Evolutionary conservation across 495 filamentous ascomycete species (phyloP), one percentile per base, ranked within the genome.

Genomic region (Rhypophila decipiens): DNA sequence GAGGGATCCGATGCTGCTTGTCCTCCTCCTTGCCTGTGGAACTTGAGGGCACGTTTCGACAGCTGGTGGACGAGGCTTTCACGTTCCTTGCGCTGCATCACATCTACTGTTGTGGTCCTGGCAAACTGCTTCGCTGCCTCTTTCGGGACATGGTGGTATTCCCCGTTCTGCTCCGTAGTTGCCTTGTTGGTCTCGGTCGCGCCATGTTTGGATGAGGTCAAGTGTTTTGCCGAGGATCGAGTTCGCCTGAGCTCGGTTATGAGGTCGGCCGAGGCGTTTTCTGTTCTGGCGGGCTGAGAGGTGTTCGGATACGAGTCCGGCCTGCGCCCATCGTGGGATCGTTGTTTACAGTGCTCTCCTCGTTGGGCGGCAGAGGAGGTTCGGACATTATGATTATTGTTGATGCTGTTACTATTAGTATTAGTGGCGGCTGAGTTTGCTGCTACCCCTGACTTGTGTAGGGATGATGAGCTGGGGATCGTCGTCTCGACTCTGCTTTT

Each of bases 111-210:
- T 9, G 71, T 65, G 4, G 75, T 77, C 15, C 69, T 55, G 18
- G 66, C 59, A 49, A 78, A 79, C 39, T 74, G 67, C 5, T 65
- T 51, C 5, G 76, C 74, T 4, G 75, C 74, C 34, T 72, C 60
- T 15, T 60, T 62, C 23, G 74, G 73, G 9, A 74, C 57, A 44
- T 76, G 63, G 40, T 53, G 60, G 35, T 63, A 53, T 10, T 51
- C 53, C 19, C 49, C 47, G 19, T 42, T n/a, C 2, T 39, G 11
- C 0, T 42, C 50, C 17, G 41, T 11, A 3, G 44, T 12, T 3
- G 52, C 15, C 19, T 39, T 10, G 15, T 12, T 47, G 8, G 44
- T n/a, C 15, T n/a, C 19, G 15, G 37, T 33, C 29, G 24, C 15
- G 36, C 18, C 49, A 31, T 43, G 34, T 12, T 23, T 35, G 11